Base-by-base conservation (phyloP, 2,329 filamentous ascomycete species). In the Alternaria infectoria region DNA sequence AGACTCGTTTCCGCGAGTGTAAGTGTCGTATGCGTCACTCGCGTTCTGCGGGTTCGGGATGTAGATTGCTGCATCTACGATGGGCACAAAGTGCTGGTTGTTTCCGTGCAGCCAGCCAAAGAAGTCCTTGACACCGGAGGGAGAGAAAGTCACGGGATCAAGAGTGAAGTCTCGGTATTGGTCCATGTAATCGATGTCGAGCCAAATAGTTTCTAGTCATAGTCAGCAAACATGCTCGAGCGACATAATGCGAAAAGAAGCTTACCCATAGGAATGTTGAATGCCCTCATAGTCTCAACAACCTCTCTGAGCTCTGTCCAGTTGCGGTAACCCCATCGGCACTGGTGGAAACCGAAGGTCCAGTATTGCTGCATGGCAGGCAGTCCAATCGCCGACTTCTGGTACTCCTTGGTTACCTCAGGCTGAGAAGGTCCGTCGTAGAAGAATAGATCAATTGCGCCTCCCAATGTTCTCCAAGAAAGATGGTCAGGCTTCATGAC, bases 311-410 rank as follows among this genome's bases (percentile, higher is more conserved):
- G 74, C 26, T 88, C 84, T 1, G 87, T 86, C 88, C 90, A 93
- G 71, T 92, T 93, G 43, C 85, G 82, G 76, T 96, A 96, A 1
- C 92, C 93, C 89, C 92, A 96, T 62, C 91, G 86, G 71, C 92
- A 95, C 76, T 96, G 92, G 68, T 96, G 93, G 75, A 86, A 95
- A 1, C 93, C 93, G 64, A 96, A 88, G 0, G 90, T 88, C 84
- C 88, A 95, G 81, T 96, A 96, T 15, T 67, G 89, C 74, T 94
- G 90, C 88, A 95, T 89, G 0, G 89, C 89, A 1, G 92, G 92
- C 6, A 92, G 81, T 0, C 92, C 92, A 55, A 90, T 83, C 2
- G 89, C 86, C 57, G 86, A 89, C 60, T 81, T 79, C 66, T 92
- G 89, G 74, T 95, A 96, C 43, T 90, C 86, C 75, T 87, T 88